These are phyloP conservation scores for Neofusicoccum umdonicola DNA, from an alignment of 2,329 filamentous ascomycete genomes.

Conservation along the genomic window DNA sequence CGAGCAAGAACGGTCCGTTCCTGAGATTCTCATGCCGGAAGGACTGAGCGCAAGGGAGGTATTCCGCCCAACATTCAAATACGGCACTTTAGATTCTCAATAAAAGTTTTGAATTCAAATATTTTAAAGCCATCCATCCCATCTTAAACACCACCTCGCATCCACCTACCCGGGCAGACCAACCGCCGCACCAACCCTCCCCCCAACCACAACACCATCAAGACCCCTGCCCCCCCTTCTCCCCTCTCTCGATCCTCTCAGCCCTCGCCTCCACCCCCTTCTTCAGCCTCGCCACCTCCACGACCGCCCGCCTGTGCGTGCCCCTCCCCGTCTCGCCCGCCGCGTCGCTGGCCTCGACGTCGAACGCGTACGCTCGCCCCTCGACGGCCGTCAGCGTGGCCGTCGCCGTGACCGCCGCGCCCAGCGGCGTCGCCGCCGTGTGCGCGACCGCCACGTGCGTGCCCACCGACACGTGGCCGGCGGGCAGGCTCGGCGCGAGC, in stretches of 20 bases:
- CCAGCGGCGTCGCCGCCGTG: background rate
- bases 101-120: background rate
- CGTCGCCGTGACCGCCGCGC: background rate
- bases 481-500: background rate
- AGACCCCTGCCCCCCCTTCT: background rate
- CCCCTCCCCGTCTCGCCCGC: background rate
- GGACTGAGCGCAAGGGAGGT: background rate
- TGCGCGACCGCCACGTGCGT: background rate
- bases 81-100: background rate
- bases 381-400: background rate
- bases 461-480: background rate
- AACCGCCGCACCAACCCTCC: too few relatives aligned
- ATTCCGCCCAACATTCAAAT: too few relatives aligned
- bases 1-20: background rate
- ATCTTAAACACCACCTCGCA: too few relatives aligned
- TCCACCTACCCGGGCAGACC: too few relatives aligned
- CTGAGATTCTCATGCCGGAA: background rate
- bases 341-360: background rate
- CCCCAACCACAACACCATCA: background rate
- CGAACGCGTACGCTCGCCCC: background rate
- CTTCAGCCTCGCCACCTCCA: background rate
- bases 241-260: background rate
- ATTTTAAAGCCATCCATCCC: background rate
- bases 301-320: background rate
- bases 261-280: background rate